Evolutionary conservation across 805 yeast species (phyloP), one percentile per base, ranked within the genome.

Genomic region (Cyberlindnera misumaiensis): DNA sequence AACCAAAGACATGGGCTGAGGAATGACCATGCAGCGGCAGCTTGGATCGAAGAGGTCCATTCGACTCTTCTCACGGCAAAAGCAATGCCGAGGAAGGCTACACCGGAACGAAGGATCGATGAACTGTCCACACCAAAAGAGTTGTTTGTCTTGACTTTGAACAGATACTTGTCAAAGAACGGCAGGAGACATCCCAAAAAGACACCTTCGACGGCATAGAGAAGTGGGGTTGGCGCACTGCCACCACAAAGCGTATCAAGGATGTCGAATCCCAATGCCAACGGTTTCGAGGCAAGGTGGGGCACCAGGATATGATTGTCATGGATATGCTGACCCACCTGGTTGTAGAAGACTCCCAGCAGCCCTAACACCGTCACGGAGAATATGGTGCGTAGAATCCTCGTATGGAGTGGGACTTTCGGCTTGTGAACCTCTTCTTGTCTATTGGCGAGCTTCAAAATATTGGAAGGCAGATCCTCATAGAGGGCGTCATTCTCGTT

Each of bases 11-110:
- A 73, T 1, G 83, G 73, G 57, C 79, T 80, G 39, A 80, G 61
- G 16, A 76, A 57, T 11, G 76, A 64, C 82, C 86, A 81, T 4
- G 79, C 67, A 32, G 73, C 60, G 4, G 82, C 69, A 11, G 83
- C 80, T 51, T 83, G 88, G 31, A 77, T 59, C 14, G 78, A 69
- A 0, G 82, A 72, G 35, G 69, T 60, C 90, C 90, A 83, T 49
- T 79, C 81, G 28, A 80, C 65, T 46, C 75, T 77, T 48, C 84
- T 70, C 26, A 83, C 70, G 17, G 86, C 87, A 51, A 77, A 83
- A 4, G 79, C 70, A 27, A 83, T 72, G 3, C 94, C 94, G 31
- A 83, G 60, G 49, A 82, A 70, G 3, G 86, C 81, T 40, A 81
- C 73, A 33, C 67, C 58, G 15, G 77, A 53, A 48, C 72, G 59